Conservation (phyloP, 192 early-diverging fungal species). For the Coemansia sp. region DNA sequence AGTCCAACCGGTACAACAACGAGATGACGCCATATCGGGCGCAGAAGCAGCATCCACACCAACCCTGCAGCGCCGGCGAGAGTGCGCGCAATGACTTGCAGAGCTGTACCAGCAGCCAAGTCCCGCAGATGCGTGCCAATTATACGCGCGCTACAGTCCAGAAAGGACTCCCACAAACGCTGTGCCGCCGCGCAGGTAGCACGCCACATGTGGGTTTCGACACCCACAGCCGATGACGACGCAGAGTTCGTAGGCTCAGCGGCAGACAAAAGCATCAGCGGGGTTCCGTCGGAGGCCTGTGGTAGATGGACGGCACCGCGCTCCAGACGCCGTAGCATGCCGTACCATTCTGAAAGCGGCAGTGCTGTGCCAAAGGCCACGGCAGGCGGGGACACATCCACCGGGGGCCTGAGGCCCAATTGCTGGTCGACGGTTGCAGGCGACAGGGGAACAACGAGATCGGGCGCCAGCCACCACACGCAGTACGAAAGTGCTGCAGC, state of each 20-base stretch:
- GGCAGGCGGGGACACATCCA: neutral
- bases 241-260: neutral
- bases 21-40: conserved; percentile 1
- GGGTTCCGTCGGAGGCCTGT: conserved; percentile 46
- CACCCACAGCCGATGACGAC: neutral
- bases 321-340: conserved; percentile 40
- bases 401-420: conserved; percentile 23
- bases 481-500: conserved; percentile 18
- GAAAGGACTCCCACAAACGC: conserved; percentile 4
- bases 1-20: neutral
- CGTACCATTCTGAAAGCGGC: conserved; percentile 44
- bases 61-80: neutral
- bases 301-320: conserved; percentile 25
- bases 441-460: conserved; percentile 45
- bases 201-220: neutral
- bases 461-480: conserved; percentile 41
- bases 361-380: conserved; percentile 8
- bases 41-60: conserved; percentile 6
- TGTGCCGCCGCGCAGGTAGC: neutral
- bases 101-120: neutral
- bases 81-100: neutral
- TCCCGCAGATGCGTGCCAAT: neutral
- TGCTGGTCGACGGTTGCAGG: conserved; percentile 31
- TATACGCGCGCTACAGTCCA: neutral
- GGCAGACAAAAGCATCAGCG: conserved; percentile 23